These are phyloP conservation scores for Aspergillus sparsus DNA, from an alignment of 495 filamentous ascomycete genomes.

Conservation along the genomic window DNA sequence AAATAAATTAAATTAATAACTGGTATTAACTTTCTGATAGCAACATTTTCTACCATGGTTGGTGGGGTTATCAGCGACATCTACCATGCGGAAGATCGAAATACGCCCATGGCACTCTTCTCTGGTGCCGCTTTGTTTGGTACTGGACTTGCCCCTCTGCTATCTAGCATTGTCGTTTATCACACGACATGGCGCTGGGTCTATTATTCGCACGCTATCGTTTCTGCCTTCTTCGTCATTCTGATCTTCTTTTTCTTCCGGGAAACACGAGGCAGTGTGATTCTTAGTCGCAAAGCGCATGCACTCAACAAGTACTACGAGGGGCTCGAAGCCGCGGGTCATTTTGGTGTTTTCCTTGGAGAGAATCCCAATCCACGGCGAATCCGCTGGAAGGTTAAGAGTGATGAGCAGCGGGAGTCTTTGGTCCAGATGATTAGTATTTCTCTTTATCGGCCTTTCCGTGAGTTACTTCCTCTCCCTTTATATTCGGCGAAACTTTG, in stretches of 20 bases:
- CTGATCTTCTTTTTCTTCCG: constrained; percentile 67
- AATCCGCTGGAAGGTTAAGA: constrained; percentile 82
- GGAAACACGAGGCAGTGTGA: constrained; percentile 81
- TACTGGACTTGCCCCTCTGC: constrained; percentile 77
- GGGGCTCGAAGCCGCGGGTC: constrained; percentile 64
- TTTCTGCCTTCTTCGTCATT: constrained; percentile 62
- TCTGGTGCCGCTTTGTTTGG: constrained; percentile 74
- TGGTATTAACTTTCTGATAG: constrained; percentile 16
- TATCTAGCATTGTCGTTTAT: constrained; percentile 69
- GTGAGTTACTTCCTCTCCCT: constrained; percentile 29
- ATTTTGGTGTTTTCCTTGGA: constrained; percentile 59
- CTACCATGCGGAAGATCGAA: constrained; percentile 75
- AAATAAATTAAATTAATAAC: background rate
- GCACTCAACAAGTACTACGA: constrained; percentile 81
- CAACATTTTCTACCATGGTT: constrained; percentile 89
- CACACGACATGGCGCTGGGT: constrained; percentile 80
- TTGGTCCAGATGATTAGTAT: constrained; percentile 71
- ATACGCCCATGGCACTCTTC: constrained; percentile 90
- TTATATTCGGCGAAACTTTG: background rate
- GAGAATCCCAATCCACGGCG: constrained; percentile 50
- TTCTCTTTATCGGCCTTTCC: constrained; percentile 76
- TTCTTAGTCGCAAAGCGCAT: constrained; percentile 75
- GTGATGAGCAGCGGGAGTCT: constrained; percentile 76
- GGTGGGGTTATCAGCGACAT: constrained; percentile 90
- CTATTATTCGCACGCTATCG: constrained; percentile 83